Conservation (phyloP, 441 rosid genomes). For the Brassica balearica region DNA sequence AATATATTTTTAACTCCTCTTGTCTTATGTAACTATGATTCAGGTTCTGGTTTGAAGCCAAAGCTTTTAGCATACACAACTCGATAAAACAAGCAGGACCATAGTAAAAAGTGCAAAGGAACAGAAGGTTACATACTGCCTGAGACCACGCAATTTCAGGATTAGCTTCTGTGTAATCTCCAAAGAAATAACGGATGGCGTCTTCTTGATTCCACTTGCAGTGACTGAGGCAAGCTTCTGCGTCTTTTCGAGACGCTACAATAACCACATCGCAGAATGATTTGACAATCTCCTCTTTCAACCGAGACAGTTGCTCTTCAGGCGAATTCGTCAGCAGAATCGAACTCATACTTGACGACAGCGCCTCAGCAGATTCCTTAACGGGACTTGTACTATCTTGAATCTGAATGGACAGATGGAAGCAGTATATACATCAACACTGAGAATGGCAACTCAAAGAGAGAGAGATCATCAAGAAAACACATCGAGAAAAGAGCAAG, state of each 20-base stretch:
- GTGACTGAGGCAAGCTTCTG: background rate
- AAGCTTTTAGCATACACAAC: background rate
- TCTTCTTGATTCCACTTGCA: background rate
- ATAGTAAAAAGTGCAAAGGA: conserved; percentile 3
- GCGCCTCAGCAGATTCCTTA: conserved; percentile 3
- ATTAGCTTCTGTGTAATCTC: background rate
- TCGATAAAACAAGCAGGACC: conserved; percentile 5
- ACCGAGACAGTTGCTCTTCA: background rate
- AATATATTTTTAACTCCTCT: too few species aligned
- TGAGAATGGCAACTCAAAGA: background rate
- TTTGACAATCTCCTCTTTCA: background rate
- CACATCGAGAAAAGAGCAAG: background rate
- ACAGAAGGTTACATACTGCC: conserved; percentile 24
- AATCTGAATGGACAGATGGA: background rate
- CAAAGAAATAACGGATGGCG: conserved; percentile 1
- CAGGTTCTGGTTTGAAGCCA: background rate
- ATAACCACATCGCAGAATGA: background rate
- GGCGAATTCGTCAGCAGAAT: background rate
- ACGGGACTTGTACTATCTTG: background rate
- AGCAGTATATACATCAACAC: background rate
- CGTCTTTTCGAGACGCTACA: background rate
- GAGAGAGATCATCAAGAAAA: conserved; percentile 4
- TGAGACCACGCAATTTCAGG: conserved; percentile 22
- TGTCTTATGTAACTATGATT: too few species aligned
- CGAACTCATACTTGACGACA: background rate